Evolutionary conservation across 2,329 filamentous ascomycete genomes (phyloP), one percentile per base, ranked within the genome.

Genomic region (Cladosporium halotolerans): DNA sequence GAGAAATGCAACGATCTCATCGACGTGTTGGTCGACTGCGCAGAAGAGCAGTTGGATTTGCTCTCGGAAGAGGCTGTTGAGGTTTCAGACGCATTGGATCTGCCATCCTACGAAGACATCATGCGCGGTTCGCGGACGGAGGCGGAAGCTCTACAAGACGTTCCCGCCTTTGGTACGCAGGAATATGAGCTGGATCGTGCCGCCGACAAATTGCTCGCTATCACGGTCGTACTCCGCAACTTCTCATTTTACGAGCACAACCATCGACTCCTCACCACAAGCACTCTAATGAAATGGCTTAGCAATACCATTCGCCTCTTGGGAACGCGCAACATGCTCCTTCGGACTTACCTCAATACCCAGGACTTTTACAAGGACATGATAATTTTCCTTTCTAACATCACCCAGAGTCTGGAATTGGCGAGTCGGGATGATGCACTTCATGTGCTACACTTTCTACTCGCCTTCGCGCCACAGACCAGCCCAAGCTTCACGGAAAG

Each of bases 361-460:
- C 76, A 96, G 60, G 93, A 99, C 70, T 92, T 97, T 63, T 95
- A 96, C 88, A 99, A 99, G 72, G 93, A 99, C 68, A 77, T 90
- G 31, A 82, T 97, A 54, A 85, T 89, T 13, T 83, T 95, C 60
- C 76, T 99, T 52, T 96, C 92, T 53, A 97, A 99, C 68, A 63
- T 70, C 56, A 82, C 95, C 45, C 84, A 90, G 7, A 81, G 82
- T 9, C 80, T 97, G 49, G 86, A 92, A 65, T 76, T 99, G 38
- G 86, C 90, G 1, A 86, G 86, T 16, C 85, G 88, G 58, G 91
- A 97, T 65, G 91, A 97, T 66, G 91, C 91, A 0, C 76, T 89
- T 38, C 89, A 88, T 63, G 77, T 97, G 6, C 75, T 99, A 38
- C 86, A 95, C 66, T 95, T 99, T 69, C 76, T 99, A 28, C 76